phyloP scores from a whole-genome alignment of 306 rosid genomes.

The Leucaena leucocephala region DNA sequence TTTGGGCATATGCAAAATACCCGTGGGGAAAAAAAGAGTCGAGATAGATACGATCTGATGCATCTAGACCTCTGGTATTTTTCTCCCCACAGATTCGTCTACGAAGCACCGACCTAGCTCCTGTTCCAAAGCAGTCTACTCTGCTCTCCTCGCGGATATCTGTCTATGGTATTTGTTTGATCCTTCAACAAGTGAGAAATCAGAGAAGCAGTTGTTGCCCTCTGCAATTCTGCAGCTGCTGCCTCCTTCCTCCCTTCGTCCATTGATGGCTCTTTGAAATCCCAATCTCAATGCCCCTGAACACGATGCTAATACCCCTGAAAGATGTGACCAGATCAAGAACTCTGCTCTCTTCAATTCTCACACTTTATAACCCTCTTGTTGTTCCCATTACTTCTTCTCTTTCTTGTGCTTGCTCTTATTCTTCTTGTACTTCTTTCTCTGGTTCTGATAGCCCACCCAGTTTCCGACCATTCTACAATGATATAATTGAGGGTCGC shows the following conservation, averaged over 20 bases:
- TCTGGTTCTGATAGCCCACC: background rate
- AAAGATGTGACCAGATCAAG: conserved; percentile 44
- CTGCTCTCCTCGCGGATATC: too few species aligned
- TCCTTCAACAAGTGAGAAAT: background rate
- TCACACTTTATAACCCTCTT: background rate
- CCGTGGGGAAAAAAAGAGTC: too few species aligned
- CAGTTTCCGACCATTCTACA: background rate
- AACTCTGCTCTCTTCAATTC: conserved; percentile 28
- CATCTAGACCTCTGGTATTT: background rate
- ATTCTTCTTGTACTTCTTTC: background rate
- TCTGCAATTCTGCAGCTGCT: background rate
- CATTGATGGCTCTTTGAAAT: background rate
- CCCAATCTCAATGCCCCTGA: background rate
- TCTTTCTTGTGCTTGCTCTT: background rate
- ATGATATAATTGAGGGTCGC: background rate
- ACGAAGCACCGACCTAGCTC: background rate
- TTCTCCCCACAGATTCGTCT: background rate
- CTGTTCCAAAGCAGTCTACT: background rate
- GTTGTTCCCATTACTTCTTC: background rate
- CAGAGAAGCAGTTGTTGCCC: background rate
- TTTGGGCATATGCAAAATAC: too few species aligned
- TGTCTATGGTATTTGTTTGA: background rate
- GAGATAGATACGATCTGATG: too few species aligned
- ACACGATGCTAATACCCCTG: conserved; percentile 41
- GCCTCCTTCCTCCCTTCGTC: background rate